These are phyloP conservation scores for Mucor sp. DNA, from an alignment of 371 early-diverging fungal genomes.

Conservation along the genomic window DNA sequence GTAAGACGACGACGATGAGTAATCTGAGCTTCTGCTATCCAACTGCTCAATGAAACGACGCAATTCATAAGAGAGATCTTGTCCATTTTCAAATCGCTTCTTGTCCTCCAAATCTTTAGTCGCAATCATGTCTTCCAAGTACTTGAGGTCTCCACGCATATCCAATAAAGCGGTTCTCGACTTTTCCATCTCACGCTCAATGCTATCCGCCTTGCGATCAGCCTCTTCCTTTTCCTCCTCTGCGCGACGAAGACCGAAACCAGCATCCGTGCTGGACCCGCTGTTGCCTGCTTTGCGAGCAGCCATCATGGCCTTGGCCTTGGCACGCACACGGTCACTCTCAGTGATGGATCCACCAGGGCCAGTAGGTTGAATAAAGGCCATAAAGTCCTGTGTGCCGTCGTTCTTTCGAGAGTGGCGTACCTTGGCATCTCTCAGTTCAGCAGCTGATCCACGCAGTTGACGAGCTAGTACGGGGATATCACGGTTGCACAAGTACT, in stretches of 20 bases:
- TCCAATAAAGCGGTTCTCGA: slow-evolving; percentile 41
- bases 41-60: slow-evolving; percentile 50
- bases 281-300: slow-evolving; percentile 50
- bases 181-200: slow-evolving; percentile 50
- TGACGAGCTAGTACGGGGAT: slow-evolving; percentile 58
- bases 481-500: slow-evolving; percentile 49
- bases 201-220: slow-evolving; percentile 38
- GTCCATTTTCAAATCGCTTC: slow-evolving; percentile 47
- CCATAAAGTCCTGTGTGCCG: slow-evolving; percentile 45
- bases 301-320: slow-evolving; percentile 69
- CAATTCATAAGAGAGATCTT: slow-evolving; percentile 49
- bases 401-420: slow-evolving; percentile 43
- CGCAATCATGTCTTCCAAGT: slow-evolving; percentile 29
- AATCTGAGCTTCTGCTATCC: slow-evolving; percentile 23
- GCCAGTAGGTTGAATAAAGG: slow-evolving; percentile 55
- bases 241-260: slow-evolving; percentile 36
- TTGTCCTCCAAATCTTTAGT: slow-evolving; percentile 36
- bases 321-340: slow-evolving; percentile 65
- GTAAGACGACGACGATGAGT: slow-evolving; percentile 3
- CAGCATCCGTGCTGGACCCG: slow-evolving; percentile 28
- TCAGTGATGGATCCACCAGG: slow-evolving; percentile 63
- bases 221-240: slow-evolving; percentile 50
- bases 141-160: slow-evolving; percentile 42
- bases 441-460: slow-evolving; percentile 55
- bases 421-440: slow-evolving; percentile 58